Evolutionary conservation across 1,139 yeast species (phyloP).

Genomic region (Kurtzmaniella quercitrusa): DNA sequence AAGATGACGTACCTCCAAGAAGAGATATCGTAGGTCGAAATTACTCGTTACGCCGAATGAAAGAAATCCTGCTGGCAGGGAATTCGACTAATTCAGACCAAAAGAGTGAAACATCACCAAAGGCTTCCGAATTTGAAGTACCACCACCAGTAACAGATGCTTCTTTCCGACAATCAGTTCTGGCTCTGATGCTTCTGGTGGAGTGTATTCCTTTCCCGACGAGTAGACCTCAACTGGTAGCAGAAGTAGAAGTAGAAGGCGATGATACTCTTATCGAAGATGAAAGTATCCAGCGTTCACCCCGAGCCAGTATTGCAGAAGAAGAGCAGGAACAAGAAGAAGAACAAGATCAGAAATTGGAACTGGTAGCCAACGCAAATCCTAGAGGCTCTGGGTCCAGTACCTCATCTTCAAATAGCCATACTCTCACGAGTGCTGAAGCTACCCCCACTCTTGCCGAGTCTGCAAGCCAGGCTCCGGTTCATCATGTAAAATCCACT

Average conservation of each 20-base stretch:
- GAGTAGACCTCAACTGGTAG: conserved; percentile 1
- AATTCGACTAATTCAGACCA: not conserved
- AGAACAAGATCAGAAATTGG: no score
- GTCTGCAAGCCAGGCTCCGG: not conserved
- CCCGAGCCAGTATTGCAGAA: not conserved
- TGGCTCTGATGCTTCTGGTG: not conserved
- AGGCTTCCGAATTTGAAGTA: not conserved
- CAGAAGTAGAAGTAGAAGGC: not conserved
- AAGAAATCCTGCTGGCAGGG: conserved; percentile 2
- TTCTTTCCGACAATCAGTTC: not conserved
- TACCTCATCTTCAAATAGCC: not conserved
- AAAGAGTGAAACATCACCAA: not conserved
- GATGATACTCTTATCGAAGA: not conserved
- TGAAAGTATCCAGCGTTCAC: not conserved
- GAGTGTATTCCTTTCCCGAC: not conserved
- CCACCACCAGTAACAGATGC: not conserved
- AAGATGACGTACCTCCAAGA: conserved; percentile 33
- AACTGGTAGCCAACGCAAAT: not conserved
- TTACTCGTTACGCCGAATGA: conserved; percentile 1
- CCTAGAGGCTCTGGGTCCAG: not conserved
- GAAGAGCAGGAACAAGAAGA: not conserved
- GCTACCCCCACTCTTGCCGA: not conserved
- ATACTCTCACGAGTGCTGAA: not conserved
- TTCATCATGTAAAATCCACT: not conserved
- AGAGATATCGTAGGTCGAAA: conserved; percentile 22